A percentile compares a stretch with the other conserved stretches of the same genome.
Evolutionary conservation across 805 yeast species (phyloP).

Genomic region (Debaryomyces prosopidis): DNA sequence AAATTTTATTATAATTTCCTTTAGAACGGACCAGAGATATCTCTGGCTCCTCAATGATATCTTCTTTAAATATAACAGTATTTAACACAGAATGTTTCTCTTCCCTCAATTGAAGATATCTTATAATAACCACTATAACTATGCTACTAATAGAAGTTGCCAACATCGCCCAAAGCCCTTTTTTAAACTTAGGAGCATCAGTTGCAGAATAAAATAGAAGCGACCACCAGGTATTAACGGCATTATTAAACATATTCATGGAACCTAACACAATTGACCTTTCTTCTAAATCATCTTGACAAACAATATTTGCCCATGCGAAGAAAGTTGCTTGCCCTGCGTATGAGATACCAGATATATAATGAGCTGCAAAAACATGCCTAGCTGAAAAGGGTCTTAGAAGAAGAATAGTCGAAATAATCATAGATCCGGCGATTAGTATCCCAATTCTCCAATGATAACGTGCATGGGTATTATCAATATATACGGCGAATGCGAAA

Average conservation of each 20-base stretch:
- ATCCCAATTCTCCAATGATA: constrained; percentile 56
- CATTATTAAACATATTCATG: constrained; percentile 64
- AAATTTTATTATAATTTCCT: neutral
- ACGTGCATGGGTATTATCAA: constrained; percentile 29
- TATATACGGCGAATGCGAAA: constrained; percentile 25
- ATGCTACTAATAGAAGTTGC: constrained; percentile 49
- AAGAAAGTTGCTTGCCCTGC: constrained; percentile 63
- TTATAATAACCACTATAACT: constrained; percentile 39
- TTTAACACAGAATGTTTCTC: neutral
- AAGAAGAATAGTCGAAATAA: constrained; percentile 50
- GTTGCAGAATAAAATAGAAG: constrained; percentile 52
- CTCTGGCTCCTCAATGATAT: neutral
- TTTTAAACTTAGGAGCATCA: constrained; percentile 50
- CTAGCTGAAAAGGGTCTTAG: constrained; percentile 37
- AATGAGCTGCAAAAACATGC: constrained; percentile 54
- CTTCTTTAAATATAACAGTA: neutral
- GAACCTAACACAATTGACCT: constrained; percentile 65
- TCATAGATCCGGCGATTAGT: constrained; percentile 41
- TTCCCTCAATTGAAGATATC: constrained; percentile 45
- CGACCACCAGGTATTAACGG: constrained; percentile 68
- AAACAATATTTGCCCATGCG: constrained; percentile 64
- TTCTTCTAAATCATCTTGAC: constrained; percentile 60
- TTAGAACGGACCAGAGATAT: neutral
- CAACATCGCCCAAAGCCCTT: constrained; percentile 59
- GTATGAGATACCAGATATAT: constrained; percentile 52